Evolutionary conservation across 169 alveolate genomes (phyloP), one percentile per base, ranked within the genome.

Genomic region (Eimeria tenella): DNA sequence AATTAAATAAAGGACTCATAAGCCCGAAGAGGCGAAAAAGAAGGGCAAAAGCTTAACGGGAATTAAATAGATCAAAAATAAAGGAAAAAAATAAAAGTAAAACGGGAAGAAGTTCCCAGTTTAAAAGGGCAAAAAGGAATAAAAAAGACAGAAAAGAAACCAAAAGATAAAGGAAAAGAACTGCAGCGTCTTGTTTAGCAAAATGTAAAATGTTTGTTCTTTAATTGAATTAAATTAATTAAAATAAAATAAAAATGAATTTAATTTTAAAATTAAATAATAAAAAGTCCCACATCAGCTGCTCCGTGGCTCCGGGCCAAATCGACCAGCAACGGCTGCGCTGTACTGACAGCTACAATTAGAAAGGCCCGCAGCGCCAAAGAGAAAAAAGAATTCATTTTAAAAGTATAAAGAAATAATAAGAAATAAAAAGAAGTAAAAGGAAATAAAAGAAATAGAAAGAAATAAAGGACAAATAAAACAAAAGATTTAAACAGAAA

Each of bases 261-360:
- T 19, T 4, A 63, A 8, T 6, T 6, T 15, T 4, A 8, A 75
- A 75, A 13, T 75, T 19, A 53, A 75, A 17, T 31, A 0, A 0
- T 4, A 8, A 70, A n/a, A 31, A 42, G 6, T 6, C 84, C 62
- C 62, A 93, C 95, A 58, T 75, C 88, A n/a, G 95, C 88, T 3
- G 93, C 93, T 4, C 95, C 95, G 23, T 93, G 92, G 71, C 21
- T 52, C 4, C 83, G 62, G 42, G 86, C 60, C n/a, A 93, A 23
- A 49, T 93, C 95, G 10, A 83, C 95, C 7, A 93, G 88, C 9
- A 93, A 86, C 13, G 95, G 95, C 87, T 93, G 95, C 8, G 93
- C 79, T n/a, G 93, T 52, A 60, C 55, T 81, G 52, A 86, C 90
- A 19, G 70, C 68, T 23, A 93, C 93, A 21, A 77, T 19, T 42